Evolutionary conservation across 768 basidiomycete genomes (phyloP).

Genomic region (Termitomyces sp.): DNA sequence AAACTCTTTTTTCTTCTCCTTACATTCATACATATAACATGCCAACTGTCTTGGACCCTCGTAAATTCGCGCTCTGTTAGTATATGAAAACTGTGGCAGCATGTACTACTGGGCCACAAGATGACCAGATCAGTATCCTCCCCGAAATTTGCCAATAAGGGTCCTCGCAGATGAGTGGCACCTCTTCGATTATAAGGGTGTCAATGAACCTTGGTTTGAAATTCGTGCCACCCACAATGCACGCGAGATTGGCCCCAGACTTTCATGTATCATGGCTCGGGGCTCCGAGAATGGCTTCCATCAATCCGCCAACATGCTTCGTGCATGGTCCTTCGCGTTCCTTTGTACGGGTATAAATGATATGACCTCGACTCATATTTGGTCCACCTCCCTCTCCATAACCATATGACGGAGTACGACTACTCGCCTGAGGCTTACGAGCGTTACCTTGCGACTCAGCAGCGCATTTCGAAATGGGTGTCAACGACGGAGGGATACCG

Average conservation of each 20-base stretch:
- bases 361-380: background rate
- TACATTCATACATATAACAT: too few species aligned
- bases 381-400: background rate
- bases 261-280: background rate
- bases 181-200: background rate
- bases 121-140: too few species aligned
- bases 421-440: slow-evolving; percentile 47
- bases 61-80: too few species aligned
- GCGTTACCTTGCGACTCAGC: slow-evolving; percentile 35
- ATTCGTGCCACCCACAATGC: background rate
- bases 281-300: slow-evolving; percentile 1
- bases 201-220: background rate
- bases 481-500: slow-evolving; percentile 25
- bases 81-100: too few species aligned
- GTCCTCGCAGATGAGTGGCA: background rate
- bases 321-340: background rate
- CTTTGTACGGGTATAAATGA: slow-evolving; percentile 8
- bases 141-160: too few species aligned
- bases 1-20: too few species aligned
- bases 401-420: slow-evolving; percentile 47
- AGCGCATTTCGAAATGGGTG: slow-evolving; percentile 41
- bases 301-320: slow-evolving; percentile 9
- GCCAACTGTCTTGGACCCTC: too few species aligned
- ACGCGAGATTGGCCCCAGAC: background rate
- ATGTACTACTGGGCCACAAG: too few species aligned